These are phyloP conservation scores for Fusarium sp. DNA, from an alignment of 2,329 filamentous ascomycete species.

Conservation along the genomic window DNA sequence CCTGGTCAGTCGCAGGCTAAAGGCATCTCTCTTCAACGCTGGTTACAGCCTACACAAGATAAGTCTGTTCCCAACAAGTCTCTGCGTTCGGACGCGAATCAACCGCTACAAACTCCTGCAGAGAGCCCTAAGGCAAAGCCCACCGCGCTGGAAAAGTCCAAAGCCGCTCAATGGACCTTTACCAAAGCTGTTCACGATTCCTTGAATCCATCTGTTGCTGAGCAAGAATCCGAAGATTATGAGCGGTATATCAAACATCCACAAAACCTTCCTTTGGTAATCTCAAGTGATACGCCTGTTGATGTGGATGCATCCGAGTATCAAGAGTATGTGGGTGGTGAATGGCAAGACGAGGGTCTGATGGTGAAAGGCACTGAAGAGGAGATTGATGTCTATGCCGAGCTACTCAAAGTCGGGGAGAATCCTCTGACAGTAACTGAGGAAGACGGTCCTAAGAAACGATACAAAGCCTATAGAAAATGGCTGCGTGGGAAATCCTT, in stretches of 20 bases:
- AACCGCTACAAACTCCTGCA: constrained; percentile 34
- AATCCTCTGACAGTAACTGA: constrained; percentile 89
- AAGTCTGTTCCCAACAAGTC: constrained; percentile 44
- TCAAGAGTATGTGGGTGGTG: constrained; percentile 80
- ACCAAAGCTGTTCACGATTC: constrained; percentile 87
- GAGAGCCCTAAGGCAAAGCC: constrained; percentile 59
- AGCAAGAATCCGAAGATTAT: constrained; percentile 85
- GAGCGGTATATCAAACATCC: constrained; percentile 89
- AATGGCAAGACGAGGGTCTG: constrained; percentile 69
- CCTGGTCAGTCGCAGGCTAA: constrained; percentile 54
- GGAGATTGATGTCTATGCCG: constrained; percentile 70
- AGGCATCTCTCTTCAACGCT: constrained; percentile 68
- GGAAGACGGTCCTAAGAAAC: constrained; percentile 89
- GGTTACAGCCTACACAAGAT: constrained; percentile 65
- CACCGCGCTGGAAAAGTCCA: constrained; percentile 77
- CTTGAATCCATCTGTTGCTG: constrained; percentile 83
- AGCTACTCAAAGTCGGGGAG: constrained; percentile 80
- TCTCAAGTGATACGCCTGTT: constrained; percentile 73
- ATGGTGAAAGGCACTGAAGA: constrained; percentile 62
- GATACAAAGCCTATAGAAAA: constrained; percentile 95
- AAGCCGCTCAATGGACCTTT: constrained; percentile 88
- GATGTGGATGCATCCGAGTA: constrained; percentile 74
- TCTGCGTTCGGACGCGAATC: constrained; percentile 28
- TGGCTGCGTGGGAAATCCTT: constrained; percentile 95
- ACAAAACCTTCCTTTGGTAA: constrained; percentile 85